These are phyloP conservation scores for Solanum hybrid DNA, from an alignment of 305 asterid species.

Conservation along the genomic window DNA sequence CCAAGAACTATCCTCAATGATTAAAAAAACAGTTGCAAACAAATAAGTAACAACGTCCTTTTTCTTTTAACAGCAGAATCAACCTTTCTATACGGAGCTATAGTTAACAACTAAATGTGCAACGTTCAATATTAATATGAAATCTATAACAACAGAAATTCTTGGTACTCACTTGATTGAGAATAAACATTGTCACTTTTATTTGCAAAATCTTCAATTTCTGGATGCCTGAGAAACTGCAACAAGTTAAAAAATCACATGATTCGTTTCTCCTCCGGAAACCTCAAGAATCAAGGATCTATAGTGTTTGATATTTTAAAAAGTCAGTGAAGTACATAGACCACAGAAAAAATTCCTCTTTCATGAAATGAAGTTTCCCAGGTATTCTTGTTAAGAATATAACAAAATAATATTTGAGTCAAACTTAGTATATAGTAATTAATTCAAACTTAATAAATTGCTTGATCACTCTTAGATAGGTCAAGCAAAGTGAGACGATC, in stretches of 20 bases:
- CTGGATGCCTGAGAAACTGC: conserved; percentile 1
- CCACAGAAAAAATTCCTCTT: neutral
- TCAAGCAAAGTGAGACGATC: neutral
- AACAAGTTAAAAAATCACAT: neutral
- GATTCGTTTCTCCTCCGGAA: neutral
- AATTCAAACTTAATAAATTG: neutral
- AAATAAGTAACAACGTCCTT: neutral
- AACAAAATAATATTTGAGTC: neutral
- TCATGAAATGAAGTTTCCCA: neutral
- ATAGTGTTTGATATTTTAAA: neutral
- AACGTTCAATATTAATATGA: neutral
- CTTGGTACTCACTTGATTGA: neutral
- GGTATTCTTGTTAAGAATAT: neutral
- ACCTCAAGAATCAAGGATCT: neutral
- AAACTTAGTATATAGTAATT: neutral
- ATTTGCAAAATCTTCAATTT: neutral
- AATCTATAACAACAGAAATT: neutral
- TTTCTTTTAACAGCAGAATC: neutral
- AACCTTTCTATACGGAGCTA: neutral
- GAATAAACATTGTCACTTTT: neutral
- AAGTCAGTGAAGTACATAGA: neutral
- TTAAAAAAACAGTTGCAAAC: neutral
- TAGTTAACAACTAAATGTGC: neutral
- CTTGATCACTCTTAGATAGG: neutral
- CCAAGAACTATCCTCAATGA: neutral